phyloP scores from a whole-genome alignment of 2,329 filamentous ascomycete genomes.

The Metarhizium rileyi region DNA sequence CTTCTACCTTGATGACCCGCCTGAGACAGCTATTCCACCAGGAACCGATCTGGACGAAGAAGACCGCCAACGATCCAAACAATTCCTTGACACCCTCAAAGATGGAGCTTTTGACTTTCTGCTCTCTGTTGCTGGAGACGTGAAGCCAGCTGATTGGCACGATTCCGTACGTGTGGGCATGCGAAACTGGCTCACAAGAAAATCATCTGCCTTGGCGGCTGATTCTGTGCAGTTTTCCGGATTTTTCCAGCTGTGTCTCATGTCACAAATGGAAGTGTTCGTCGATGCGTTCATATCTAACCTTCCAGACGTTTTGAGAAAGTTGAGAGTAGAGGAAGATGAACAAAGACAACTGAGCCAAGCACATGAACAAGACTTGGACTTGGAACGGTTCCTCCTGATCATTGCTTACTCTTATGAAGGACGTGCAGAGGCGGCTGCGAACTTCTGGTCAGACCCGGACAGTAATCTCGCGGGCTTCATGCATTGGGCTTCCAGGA shows the following conservation, averaged over 20 bases:
- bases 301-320: slow-evolving; percentile 83
- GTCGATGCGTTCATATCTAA: slow-evolving; percentile 91
- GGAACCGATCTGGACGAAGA: slow-evolving; percentile 59
- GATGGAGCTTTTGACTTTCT: slow-evolving; percentile 92
- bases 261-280: slow-evolving; percentile 77
- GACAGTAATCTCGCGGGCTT: slow-evolving; percentile 93
- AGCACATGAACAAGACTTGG: slow-evolving; percentile 55
- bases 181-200: slow-evolving; percentile 72
- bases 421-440: slow-evolving; percentile 70
- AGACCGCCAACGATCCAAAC: slow-evolving; percentile 58
- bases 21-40: slow-evolving; percentile 43
- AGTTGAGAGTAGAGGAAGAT: slow-evolving; percentile 80
- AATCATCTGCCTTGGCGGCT: slow-evolving; percentile 58
- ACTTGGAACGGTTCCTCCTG: slow-evolving; percentile 83
- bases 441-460: slow-evolving; percentile 83
- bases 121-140: slow-evolving; percentile 72
- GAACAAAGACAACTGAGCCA: slow-evolving; percentile 66
- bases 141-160: slow-evolving; percentile 74
- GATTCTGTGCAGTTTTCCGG: slow-evolving; percentile 61
- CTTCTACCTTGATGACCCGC: slow-evolving; percentile 68
- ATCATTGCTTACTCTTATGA: slow-evolving; percentile 91
- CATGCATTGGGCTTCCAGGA: slow-evolving; percentile 89
- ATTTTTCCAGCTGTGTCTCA: slow-evolving; percentile 62
- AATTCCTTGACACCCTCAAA: slow-evolving; percentile 68
- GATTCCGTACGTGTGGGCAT: slow-evolving; percentile 78